A percentile compares a stretch with the other conserved stretches of the same genome.
These are phyloP conservation scores for Penstemon newberryi DNA, from an alignment of 257 asterid genomes.

Conservation along the genomic window DNA sequence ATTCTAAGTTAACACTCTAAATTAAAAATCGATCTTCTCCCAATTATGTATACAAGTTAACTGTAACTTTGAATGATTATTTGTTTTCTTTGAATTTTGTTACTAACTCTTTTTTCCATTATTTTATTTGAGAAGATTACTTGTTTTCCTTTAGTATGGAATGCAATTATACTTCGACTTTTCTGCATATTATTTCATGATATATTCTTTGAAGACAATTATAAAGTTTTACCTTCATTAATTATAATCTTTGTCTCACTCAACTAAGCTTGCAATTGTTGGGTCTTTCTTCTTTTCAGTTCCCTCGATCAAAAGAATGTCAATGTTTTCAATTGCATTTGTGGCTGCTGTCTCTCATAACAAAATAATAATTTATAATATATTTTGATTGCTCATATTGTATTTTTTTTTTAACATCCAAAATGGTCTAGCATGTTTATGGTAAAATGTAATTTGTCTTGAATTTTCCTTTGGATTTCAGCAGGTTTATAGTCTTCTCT, in stretches of 20 bases:
- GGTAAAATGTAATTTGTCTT: background rate
- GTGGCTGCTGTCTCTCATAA: no score
- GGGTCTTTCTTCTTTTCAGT: no score
- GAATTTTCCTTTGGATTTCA: background rate
- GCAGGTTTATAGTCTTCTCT: slow-evolving; percentile 6
- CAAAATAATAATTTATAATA: no score
- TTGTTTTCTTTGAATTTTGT: background rate
- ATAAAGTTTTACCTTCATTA: background rate
- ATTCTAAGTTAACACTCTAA: background rate
- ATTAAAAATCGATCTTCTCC: background rate
- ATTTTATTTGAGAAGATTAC: background rate
- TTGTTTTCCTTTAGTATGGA: background rate
- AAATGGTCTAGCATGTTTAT: slow-evolving; percentile 18
- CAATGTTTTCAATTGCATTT: no score
- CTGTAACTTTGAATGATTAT: background rate
- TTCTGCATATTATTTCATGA: background rate
- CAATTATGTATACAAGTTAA: background rate
- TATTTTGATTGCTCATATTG: no score
- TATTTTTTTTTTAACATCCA: slow-evolving; percentile 1
- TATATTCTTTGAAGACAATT: background rate
- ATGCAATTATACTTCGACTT: background rate
- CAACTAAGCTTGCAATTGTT: no score
- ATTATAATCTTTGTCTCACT: no score
- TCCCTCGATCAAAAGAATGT: no score
- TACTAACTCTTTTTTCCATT: background rate